phyloP scores from a whole-genome alignment of 306 rosid species.

The Cicer chorassanicum region DNA sequence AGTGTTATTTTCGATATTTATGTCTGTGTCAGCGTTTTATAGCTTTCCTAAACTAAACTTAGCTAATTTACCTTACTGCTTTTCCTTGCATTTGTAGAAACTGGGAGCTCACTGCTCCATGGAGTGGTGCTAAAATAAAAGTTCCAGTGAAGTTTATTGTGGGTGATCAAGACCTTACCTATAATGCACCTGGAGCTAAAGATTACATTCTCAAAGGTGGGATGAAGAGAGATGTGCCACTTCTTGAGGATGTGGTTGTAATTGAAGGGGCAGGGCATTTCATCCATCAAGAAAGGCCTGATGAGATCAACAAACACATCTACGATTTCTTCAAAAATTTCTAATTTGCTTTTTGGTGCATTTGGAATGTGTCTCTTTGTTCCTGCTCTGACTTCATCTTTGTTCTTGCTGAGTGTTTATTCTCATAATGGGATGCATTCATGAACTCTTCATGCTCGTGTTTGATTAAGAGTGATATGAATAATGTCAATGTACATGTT shows the following conservation, averaged over 20 bases:
- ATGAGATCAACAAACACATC: constrained; percentile 68
- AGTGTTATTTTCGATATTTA: neutral
- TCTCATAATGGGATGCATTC: neutral
- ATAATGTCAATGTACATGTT: neutral
- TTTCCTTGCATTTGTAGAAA: constrained; percentile 53
- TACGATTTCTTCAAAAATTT: constrained; percentile 62
- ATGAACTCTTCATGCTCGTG: neutral
- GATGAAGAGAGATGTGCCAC: constrained; percentile 66
- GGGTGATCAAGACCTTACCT: constrained; percentile 77
- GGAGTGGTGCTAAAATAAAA: constrained; percentile 64
- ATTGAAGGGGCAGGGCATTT: constrained; percentile 84
- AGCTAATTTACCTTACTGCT: neutral
- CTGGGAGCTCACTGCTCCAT: constrained; percentile 83
- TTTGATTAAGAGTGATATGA: constrained; percentile 5
- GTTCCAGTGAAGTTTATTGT: constrained; percentile 80
- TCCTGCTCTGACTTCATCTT: constrained; percentile 9
- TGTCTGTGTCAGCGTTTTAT: neutral
- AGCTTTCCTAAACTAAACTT: neutral
- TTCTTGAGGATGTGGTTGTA: constrained; percentile 68
- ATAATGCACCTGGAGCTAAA: constrained; percentile 57
- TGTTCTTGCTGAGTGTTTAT: constrained; percentile 17
- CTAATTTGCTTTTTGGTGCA: neutral
- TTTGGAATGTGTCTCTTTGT: neutral
- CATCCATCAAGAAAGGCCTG: constrained; percentile 64
- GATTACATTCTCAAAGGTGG: constrained; percentile 85